Conservation (phyloP, 1,139 yeast genomes). For the Saccharomycopsis hybrid region DNA sequence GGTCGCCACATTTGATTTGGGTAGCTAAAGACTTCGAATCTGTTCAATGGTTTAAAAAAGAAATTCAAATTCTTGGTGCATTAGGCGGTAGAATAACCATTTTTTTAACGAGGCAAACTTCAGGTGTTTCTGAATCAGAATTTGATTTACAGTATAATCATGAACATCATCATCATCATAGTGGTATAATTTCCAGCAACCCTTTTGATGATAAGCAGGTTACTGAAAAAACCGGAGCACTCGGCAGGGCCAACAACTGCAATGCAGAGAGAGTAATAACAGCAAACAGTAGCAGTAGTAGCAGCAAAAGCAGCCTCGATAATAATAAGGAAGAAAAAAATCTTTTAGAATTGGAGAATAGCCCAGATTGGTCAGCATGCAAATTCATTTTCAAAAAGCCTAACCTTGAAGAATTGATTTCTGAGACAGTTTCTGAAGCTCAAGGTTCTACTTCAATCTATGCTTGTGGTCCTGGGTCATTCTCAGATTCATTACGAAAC, state of each 20-base stretch:
- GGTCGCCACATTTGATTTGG: conserved; percentile 12
- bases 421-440: background rate
- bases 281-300: background rate
- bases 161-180: too few relatives aligned
- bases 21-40: conserved; percentile 37
- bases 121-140: background rate
- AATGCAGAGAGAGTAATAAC: background rate
- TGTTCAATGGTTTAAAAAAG: conserved; percentile 45
- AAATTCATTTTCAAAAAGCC: too few relatives aligned
- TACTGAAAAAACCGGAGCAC: background rate
- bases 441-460: conserved; percentile 38
- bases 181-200: background rate
- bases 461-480: conserved; percentile 47
- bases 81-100: background rate
- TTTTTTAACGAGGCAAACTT: background rate
- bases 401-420: background rate
- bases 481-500: conserved; percentile 46
- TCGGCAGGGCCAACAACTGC: background rate
- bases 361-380: too few relatives aligned
- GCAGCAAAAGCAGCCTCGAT: background rate
- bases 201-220: too few relatives aligned
- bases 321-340: background rate
- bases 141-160: background rate
- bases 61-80: conserved; percentile 33
- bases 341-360: too few relatives aligned